A percentile compares a stretch with the other conserved stretches of the same genome.
Conservation (phyloP, 1,139 yeast genomes). For the Yamadazyma membranifaciens region DNA sequence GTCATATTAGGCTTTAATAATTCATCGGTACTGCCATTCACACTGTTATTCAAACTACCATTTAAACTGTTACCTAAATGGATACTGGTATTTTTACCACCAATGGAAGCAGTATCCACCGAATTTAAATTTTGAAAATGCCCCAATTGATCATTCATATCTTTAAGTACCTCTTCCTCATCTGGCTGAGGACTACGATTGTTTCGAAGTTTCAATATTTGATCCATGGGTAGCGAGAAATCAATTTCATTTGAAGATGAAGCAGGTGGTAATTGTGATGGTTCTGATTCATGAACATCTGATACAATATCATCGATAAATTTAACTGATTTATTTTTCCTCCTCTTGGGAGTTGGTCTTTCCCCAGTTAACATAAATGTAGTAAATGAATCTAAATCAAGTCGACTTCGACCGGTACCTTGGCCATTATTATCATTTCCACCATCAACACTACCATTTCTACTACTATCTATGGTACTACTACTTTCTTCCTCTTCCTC, state of each 20-base stretch:
- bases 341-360: slow-evolving; percentile 43
- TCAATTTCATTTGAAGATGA: slow-evolving; percentile 29
- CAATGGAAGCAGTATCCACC: slow-evolving; percentile 64
- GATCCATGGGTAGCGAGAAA: slow-evolving; percentile 15
- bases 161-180: slow-evolving; percentile 60
- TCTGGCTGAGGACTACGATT: slow-evolving; percentile 24
- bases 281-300: slow-evolving; percentile 35
- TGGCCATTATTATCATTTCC: slow-evolving; percentile 20
- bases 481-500: slow-evolving; percentile 27
- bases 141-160: slow-evolving; percentile 64
- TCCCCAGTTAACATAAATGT: slow-evolving; percentile 74
- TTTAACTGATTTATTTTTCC: slow-evolving; percentile 59
- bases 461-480: background rate
- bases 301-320: slow-evolving; percentile 64
- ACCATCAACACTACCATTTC: slow-evolving; percentile 16
- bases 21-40: slow-evolving; percentile 42
- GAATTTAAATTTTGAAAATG: slow-evolving; percentile 62
- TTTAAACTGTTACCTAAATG: slow-evolving; percentile 26
- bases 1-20: slow-evolving; percentile 52
- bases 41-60: slow-evolving; percentile 40
- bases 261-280: slow-evolving; percentile 18
- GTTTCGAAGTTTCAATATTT: slow-evolving; percentile 18
- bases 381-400: slow-evolving; percentile 71
- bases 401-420: slow-evolving; percentile 19
- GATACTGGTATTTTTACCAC: slow-evolving; percentile 53